phyloP scores from a whole-genome alignment of 148 eudicot genomes.

The Rhododendron mucronatum region DNA sequence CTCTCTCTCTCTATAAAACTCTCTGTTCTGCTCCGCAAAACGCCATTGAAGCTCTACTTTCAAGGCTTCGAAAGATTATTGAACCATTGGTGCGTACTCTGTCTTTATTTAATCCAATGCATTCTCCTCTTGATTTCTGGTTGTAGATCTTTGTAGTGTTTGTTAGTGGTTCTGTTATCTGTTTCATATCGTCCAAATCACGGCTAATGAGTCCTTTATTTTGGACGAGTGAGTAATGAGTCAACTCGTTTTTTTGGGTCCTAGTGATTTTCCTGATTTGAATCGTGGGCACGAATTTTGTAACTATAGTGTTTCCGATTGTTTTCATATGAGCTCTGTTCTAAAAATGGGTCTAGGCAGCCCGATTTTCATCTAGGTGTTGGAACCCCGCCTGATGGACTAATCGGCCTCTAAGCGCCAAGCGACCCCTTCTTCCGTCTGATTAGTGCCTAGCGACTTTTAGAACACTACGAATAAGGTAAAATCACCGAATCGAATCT shows the following conservation, averaged over 20 bases:
- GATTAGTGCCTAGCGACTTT: background rate
- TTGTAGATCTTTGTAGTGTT: background rate
- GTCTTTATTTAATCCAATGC: background rate
- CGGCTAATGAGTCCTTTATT: background rate
- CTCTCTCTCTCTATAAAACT: background rate
- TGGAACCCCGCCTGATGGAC: too few species aligned
- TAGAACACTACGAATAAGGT: background rate
- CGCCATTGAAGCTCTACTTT: conserved; percentile 5
- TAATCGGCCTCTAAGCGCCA: too few species aligned
- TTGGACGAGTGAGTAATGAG: background rate
- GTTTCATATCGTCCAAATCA: background rate
- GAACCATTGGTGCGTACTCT: background rate
- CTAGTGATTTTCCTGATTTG: background rate
- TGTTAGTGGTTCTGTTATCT: too few species aligned
- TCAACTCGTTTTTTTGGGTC: background rate
- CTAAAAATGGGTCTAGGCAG: background rate
- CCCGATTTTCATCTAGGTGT: background rate
- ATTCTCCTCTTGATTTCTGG: background rate
- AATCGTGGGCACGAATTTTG: background rate
- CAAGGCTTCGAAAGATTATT: background rate
- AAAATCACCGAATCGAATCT: too few species aligned
- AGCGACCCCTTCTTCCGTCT: too few species aligned
- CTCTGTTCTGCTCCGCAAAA: background rate
- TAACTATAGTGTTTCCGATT: background rate
- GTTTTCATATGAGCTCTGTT: background rate